Evolutionary conservation across 768 basidiomycete species (phyloP).

Genomic region (Rhodosporidiobolus sp.): DNA sequence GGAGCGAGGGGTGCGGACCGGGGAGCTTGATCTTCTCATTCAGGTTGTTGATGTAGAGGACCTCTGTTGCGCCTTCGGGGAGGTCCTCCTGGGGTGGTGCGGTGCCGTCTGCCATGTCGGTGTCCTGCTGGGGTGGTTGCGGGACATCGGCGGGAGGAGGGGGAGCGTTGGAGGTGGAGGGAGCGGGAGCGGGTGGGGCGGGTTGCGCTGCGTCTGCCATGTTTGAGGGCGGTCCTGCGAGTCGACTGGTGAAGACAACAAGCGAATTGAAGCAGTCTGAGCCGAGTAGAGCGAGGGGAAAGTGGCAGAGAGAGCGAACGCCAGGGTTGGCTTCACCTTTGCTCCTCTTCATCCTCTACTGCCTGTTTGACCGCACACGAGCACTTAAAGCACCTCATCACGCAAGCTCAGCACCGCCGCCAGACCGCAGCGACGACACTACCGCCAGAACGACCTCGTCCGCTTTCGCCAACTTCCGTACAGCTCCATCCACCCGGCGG

Average conservation of each 20-base stretch:
- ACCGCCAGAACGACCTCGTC: no score
- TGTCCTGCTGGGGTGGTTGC: constrained; percentile 6
- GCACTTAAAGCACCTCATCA: no score
- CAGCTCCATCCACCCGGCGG: no score
- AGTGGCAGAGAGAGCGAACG: no score
- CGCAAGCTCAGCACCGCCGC: no score
- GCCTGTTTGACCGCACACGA: no score
- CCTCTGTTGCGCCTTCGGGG: constrained; percentile 23
- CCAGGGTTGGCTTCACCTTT: no score
- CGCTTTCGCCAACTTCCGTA: no score
- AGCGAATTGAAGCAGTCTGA: no score
- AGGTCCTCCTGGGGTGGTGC: neutral
- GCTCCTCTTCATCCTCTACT: no score
- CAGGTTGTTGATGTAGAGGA: constrained; percentile 53
- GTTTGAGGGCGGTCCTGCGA: neutral
- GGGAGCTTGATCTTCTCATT: constrained; percentile 51
- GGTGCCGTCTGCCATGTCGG: constrained; percentile 11
- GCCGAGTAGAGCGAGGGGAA: no score
- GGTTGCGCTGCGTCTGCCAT: constrained; percentile 11
- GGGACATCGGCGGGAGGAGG: neutral
- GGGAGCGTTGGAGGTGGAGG: constrained; percentile 1
- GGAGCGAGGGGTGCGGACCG: constrained; percentile 43
- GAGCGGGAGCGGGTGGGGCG: constrained; percentile 2
- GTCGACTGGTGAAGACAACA: neutral
- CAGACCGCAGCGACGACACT: no score